Conservation (phyloP, 2,329 filamentous ascomycete genomes). For the Cladosporium sp. region DNA sequence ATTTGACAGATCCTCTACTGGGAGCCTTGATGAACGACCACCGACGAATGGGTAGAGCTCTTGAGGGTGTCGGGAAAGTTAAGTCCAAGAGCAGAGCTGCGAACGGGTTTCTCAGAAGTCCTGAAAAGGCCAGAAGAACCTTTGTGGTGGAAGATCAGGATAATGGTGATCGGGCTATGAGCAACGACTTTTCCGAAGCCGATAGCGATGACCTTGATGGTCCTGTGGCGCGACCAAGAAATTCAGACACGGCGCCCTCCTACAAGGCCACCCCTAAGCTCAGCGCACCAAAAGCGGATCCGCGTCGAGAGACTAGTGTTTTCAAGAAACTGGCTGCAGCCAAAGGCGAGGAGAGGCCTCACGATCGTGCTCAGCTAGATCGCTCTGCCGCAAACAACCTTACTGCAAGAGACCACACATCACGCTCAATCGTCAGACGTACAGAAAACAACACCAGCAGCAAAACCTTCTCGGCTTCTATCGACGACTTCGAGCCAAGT, state of each 20-base stretch:
- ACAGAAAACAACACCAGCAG: not conserved
- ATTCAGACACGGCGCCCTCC: not conserved
- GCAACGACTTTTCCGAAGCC: not conserved
- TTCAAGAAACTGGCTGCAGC: constrained; percentile 25
- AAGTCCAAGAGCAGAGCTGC: constrained; percentile 34
- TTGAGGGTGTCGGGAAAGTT: constrained; percentile 25
- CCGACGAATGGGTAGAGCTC: constrained; percentile 8
- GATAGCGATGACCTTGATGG: constrained; percentile 24
- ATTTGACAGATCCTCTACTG: constrained; percentile 35
- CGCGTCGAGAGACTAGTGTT: constrained; percentile 12
- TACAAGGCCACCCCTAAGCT: not conserved
- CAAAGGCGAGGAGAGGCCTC: constrained; percentile 5
- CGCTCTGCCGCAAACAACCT: not conserved
- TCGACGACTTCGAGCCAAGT: not conserved
- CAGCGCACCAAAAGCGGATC: not conserved
- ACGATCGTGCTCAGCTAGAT: not conserved
- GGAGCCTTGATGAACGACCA: constrained; percentile 37
- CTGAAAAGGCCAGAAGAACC: constrained; percentile 24
- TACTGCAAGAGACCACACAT: not conserved
- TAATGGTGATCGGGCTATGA: not conserved
- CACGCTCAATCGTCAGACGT: not conserved
- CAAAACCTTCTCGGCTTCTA: not conserved
- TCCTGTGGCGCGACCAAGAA: not conserved
- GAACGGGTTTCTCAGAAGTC: constrained; percentile 31
- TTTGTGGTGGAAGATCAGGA: constrained; percentile 12